These are phyloP conservation scores for Epichloe uncinata DNA, from an alignment of 2,329 filamentous ascomycete genomes.

Conservation along the genomic window DNA sequence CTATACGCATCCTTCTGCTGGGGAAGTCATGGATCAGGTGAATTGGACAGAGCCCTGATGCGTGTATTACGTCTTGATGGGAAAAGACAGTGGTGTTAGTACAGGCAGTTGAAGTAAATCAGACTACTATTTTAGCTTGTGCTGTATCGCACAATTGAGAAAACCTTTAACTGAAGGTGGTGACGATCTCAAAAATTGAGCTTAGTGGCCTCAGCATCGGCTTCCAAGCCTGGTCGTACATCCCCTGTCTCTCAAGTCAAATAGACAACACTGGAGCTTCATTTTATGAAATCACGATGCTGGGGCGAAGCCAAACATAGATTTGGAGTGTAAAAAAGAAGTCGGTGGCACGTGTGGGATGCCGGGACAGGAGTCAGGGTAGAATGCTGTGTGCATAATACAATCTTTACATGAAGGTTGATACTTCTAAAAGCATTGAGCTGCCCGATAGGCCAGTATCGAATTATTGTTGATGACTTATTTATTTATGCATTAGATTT, in stretches of 20 bases:
- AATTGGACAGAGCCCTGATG: slow-evolving; percentile 79
- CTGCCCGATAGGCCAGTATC: no score
- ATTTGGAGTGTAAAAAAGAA: no score
- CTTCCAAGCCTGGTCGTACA: no score
- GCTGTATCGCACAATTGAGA: neutral
- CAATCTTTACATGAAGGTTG: no score
- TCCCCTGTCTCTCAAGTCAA: neutral
- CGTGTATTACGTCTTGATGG: neutral
- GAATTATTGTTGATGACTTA: no score
- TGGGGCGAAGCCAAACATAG: no score
- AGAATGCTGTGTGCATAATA: no score
- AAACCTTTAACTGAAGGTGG: neutral
- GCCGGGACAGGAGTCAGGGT: no score
- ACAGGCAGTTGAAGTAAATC: neutral
- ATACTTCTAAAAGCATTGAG: no score
- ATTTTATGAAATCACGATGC: no score
- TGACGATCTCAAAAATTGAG: neutral
- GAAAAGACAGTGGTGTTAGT: neutral
- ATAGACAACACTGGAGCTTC: neutral
- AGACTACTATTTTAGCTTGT: neutral
- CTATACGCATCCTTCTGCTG: slow-evolving; percentile 57
- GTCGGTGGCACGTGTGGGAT: no score
- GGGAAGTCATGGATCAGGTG: slow-evolving; percentile 76
- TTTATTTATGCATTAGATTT: no score
- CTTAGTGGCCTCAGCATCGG: neutral